phyloP scores from a whole-genome alignment of 139 green algal species.

The Micractinium sp. region DNA sequence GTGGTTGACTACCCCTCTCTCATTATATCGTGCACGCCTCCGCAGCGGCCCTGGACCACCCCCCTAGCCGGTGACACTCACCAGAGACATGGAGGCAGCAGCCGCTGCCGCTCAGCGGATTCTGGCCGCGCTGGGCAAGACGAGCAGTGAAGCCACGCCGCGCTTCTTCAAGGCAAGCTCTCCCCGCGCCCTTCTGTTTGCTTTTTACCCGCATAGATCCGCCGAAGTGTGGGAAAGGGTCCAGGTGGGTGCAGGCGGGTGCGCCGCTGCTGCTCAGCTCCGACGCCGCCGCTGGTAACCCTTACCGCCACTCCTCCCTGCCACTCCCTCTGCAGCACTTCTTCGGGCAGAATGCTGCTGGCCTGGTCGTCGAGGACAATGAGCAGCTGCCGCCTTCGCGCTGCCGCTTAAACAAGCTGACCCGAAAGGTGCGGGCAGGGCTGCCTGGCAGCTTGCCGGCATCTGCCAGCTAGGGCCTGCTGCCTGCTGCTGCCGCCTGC shows the following conservation, averaged over 20 bases:
- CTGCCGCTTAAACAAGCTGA: conserved; percentile 15
- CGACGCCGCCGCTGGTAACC: not conserved
- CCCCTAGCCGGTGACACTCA: not conserved
- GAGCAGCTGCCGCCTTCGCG: conserved; percentile 4
- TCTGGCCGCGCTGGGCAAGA: not conserved
- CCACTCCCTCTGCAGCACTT: not conserved
- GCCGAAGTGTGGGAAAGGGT: not conserved
- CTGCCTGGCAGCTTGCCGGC: too few species aligned
- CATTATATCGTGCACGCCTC: not conserved
- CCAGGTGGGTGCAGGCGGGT: not conserved
- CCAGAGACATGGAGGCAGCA: not conserved
- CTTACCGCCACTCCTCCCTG: not conserved
- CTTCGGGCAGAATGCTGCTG: not conserved
- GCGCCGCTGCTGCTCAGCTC: not conserved
- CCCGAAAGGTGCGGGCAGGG: not conserved
- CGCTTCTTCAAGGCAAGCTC: not conserved
- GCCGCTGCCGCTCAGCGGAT: not conserved
- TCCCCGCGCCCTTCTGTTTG: too few species aligned
- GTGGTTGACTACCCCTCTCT: too few species aligned
- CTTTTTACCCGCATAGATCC: too few species aligned
- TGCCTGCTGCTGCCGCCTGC: too few species aligned
- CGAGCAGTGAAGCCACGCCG: not conserved
- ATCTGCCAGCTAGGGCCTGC: too few species aligned
- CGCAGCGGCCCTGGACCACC: too few species aligned
- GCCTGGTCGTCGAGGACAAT: not conserved